Percentiles rank a stretch among this genome's conserved stretches.
Conservation (phyloP, 257 asterid species). For the Fraxinus cuspidata region DNA sequence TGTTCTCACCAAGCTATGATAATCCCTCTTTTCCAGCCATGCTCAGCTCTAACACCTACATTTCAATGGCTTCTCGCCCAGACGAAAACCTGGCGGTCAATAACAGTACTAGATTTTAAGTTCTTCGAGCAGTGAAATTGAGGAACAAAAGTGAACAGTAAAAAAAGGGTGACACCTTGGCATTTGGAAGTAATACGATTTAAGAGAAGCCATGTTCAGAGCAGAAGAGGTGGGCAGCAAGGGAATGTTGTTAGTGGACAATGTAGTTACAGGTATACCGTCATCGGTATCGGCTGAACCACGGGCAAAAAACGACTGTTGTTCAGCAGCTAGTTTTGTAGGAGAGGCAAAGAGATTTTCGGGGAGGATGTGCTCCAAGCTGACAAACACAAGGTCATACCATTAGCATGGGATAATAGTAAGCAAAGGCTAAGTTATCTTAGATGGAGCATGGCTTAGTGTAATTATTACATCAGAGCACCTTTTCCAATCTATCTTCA, state of each 20-base stretch:
- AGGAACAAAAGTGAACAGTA: background rate
- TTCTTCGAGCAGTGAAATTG: background rate
- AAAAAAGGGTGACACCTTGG: conserved; percentile 53
- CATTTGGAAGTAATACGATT: conserved; percentile 66
- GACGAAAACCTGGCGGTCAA: conserved; percentile 48
- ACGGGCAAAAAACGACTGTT: conserved; percentile 37
- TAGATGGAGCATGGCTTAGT: background rate
- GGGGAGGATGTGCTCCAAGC: conserved; percentile 79
- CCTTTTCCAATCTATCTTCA: background rate
- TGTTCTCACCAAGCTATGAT: conserved; percentile 58
- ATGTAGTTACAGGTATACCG: conserved; percentile 30
- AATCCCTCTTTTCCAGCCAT: conserved; percentile 54
- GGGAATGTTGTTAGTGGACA: conserved; percentile 44
- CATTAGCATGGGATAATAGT: conserved; percentile 15
- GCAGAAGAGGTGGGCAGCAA: conserved; percentile 47
- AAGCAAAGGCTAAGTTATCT: background rate
- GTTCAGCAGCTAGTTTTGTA: conserved; percentile 58
- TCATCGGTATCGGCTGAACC: conserved; percentile 41
- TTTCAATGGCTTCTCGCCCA: conserved; percentile 72
- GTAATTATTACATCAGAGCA: background rate
- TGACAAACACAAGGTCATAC: conserved; percentile 26
- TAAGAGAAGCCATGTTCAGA: conserved; percentile 53
- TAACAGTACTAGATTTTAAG: background rate
- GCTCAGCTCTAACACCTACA: conserved; percentile 54
- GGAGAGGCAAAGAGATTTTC: conserved; percentile 92